Conservation (phyloP, 176 grass and related monocot genomes). For the Rhynchospora pubera region DNA sequence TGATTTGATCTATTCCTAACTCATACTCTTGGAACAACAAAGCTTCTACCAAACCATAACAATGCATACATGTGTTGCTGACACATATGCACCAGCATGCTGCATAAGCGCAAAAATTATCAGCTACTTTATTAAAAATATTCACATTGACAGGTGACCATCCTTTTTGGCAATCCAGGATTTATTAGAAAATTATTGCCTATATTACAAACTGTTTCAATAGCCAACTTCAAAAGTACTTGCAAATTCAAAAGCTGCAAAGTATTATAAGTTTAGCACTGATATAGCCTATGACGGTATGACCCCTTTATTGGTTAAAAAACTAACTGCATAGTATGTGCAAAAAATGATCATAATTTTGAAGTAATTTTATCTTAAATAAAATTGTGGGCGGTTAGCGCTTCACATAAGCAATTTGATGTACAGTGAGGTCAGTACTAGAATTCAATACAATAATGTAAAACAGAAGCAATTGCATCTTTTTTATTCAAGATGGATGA, state of each 20-base stretch:
- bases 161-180: too few relatives aligned
- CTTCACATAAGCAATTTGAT: background rate
- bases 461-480: background rate
- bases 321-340: background rate
- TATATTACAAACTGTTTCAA: too few relatives aligned
- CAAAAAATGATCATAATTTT: background rate
- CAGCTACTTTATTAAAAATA: too few relatives aligned
- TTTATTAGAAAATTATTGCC: too few relatives aligned
- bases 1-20: background rate
- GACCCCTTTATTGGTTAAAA: background rate
- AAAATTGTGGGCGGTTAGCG: background rate
- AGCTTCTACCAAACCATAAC: background rate
- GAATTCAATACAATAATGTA: slow-evolving; percentile 3
- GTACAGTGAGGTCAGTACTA: background rate
- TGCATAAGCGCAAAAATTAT: background rate
- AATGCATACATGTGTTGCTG: background rate
- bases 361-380: background rate
- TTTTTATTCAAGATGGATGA: slow-evolving; percentile 9
- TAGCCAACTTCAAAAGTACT: too few relatives aligned
- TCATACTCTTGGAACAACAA: background rate
- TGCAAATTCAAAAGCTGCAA: background rate
- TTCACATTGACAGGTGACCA: too few relatives aligned
- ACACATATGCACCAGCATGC: background rate
- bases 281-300: background rate
- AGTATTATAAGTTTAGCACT: background rate